Evolutionary conservation across 257 asterid species (phyloP), one percentile per base, ranked within the genome.

Genomic region (Verbascum thapsus): DNA sequence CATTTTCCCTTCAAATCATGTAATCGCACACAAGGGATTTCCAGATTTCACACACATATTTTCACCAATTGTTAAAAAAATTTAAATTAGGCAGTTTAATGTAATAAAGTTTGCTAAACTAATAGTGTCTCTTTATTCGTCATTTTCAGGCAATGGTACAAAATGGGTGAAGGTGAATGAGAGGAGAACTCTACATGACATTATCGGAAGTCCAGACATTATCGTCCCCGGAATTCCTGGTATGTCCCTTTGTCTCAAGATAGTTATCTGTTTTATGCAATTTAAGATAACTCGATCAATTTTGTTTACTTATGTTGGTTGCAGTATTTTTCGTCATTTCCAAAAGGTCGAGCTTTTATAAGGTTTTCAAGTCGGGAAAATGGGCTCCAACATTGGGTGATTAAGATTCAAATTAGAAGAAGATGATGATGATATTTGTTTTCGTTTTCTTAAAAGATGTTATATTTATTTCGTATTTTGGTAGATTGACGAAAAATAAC

Each of bases 191-290:
- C 95, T 94, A 1, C 74, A 81, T 30, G 86, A 85, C 58, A 79
- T 87, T 58, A 73, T 94, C 64, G 84, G 72, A 71, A 88, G 71
- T 47, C 84, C 85, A 3, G 81, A 83, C 66, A 10, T 72, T 18
- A 19, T 87, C 52, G 74, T 94, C 53, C 82, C 96, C 7, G 97
- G 94, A 70, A 79, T 89, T 69, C 97, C 99, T 73, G 97, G 99
- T 94, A 61, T 47, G 85, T 64, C 32, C 43, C 58, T 45, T 35
- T 15, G 58, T 50, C 22, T 26, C 17, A n/a, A 10, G 22, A 50
- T 38, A 70, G 3, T 49, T 59, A 7, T n/a, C 53, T 15, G n/a
- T 42, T 58, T 51, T 34, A 9, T 57, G 26, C 47, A 20, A 6
- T 15, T 67, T 18, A 10, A 61, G 12, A 32, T 52, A 56, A 64